phyloP scores from a whole-genome alignment of 179 eudicot genomes.

The Beta lomatogona region DNA sequence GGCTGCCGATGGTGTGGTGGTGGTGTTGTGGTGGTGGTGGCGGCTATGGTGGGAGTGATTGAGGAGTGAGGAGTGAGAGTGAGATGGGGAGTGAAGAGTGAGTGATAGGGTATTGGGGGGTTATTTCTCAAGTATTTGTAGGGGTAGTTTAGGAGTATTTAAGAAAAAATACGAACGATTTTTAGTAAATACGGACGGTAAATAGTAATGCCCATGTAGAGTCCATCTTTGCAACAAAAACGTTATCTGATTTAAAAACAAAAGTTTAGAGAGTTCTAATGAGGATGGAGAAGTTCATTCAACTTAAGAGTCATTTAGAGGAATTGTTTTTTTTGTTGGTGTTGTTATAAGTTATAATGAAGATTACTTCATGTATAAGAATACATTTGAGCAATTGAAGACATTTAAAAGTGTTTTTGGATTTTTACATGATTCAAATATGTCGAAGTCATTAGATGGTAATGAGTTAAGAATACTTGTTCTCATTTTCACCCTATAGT shows the following conservation, averaged over 20 bases:
- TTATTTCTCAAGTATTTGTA: too few species aligned
- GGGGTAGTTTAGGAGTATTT: too few species aligned
- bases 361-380: background rate
- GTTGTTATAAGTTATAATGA: background rate
- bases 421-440: background rate
- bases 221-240: background rate
- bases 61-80: too few species aligned
- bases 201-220: too few species aligned
- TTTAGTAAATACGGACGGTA: too few species aligned
- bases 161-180: too few species aligned
- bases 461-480: background rate
- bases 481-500: background rate
- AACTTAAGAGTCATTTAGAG: background rate
- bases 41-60: too few species aligned
- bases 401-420: background rate
- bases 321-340: background rate
- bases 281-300: background rate
- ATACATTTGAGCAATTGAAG: background rate
- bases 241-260: background rate
- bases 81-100: too few species aligned
- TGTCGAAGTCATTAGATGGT: background rate
- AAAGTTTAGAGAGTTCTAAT: background rate
- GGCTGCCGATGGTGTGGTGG: too few species aligned
- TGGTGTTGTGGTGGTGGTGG: too few species aligned
- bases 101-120: too few species aligned